Base-by-base conservation (phyloP, 1,284 basidiomycete genomes). In the Malassezia obtusa region DNA sequence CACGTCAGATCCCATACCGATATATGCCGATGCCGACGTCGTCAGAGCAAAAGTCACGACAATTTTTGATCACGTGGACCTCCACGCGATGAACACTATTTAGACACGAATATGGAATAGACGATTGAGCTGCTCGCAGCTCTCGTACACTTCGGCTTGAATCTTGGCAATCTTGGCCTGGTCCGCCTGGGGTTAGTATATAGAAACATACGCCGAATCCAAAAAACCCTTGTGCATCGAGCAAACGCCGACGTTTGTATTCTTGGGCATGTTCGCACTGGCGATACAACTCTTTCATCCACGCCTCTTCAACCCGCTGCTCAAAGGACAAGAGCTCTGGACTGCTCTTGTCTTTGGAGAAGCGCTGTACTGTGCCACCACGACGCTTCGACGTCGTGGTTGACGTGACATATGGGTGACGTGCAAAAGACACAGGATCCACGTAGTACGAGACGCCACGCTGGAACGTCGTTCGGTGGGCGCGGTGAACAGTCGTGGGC, bases 371-470 rank as follows among this genome's bases (percentile, higher is more conserved):
- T 8, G 30, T 45, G 10, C 52, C 40, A 10, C 51, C 51, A 10
- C 49, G 24, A 4, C 46, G 40, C 32, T 40, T 63, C 55, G 50
- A 63, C 59, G 59, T 60, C 61, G 19, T 50, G 47, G 38, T 64
- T 33, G 44, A 24, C 11, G 60, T 60, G 4, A 71, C 64, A 24
- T 80, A 75, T 1, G 87, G 84, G 73, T 92, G 89, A 11, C 78
- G 77, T 45, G 82, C 76, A 75, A 90, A 90, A 69, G 92, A 85
- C 9, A 77, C 76, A 5, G 80, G 78, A 72, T 92, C 87, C 67
- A 98, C 89, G 65, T 83, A 89, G 77, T 98, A 96, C 19, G 81
- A 81, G 40, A 95, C 78, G 38, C 82, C 81, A 55, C 87, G 76
- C 19, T 80, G 79, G 35, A 77, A 76, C 22, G 89, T 92, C 45